Base-by-base conservation (phyloP, 108 stramenopile genomes). In the Pelagomonas calceolata region DNA sequence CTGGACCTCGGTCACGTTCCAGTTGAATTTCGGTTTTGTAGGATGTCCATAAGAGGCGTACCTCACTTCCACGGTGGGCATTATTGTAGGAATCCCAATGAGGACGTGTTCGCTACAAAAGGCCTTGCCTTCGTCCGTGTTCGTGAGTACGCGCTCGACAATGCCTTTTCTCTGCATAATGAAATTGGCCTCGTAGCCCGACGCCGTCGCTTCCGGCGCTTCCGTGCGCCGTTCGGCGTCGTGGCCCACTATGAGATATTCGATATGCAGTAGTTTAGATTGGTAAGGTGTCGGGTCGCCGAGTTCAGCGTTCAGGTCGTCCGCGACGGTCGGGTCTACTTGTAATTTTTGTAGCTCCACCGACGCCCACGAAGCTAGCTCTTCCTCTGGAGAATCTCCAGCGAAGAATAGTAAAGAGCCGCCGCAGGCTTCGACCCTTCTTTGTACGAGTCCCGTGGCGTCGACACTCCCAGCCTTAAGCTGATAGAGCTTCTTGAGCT, bases 141-240 rank as follows among this genome's bases (percentile, higher is more conserved):
- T 73, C 26, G 32, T 12, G 67, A 74, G 73, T 67, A 70, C 68
- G 0, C 36, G 66, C 21, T 64, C 68, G 29, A 76, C 43, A 18
- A 36, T 26, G 4, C 73, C 69, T 63, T 75, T 69, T 31, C 69
- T 68, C 46, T 75, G 76, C 4, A 74, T 45, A 46, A 80, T 80
- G 77, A 77, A 80, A 65, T 80, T 80, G 4, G 76, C 34, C 34
- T 68, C 76, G 64, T 73, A 80, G 12, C 79, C 79, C 36, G 68
- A 69, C 4, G 68, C 30, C 26, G 79, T 79, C 66, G 64, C 43
- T 65, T 77, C 79, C 34, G 77, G 68, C n/a, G 67, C 46, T 21
- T 69, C 70, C 21, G 79, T 80, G 31, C 36, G 39, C 36, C 69
- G 72, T 74, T 80, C 79, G 26, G 73, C 68, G 68, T 79, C 79